Base-by-base conservation (phyloP, 1,139 yeast species). In the Saccharomyces hybrid region DNA sequence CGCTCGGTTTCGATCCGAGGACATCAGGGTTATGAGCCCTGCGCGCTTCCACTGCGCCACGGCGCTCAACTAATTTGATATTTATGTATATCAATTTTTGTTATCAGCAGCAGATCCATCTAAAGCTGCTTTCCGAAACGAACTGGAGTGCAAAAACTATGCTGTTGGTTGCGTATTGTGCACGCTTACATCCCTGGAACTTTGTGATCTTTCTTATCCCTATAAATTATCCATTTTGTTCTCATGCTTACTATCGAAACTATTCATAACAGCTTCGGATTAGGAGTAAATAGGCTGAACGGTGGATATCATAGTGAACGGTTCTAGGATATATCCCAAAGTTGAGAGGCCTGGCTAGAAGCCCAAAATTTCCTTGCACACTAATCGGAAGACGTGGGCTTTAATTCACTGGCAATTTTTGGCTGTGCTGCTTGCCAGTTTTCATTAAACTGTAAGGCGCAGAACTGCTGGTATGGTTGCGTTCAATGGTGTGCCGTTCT, bases 21-120 rank as follows among this genome's bases (percentile, higher is more conserved):
- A 88, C 96, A 86, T 88, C 96, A 88, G 96, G 96, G 97, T 89
- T 89, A 89, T 88, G 95, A 86, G 95, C 95, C 95, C 95, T 86
- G 95, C 95, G 95, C 96, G 96, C 96, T 88, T 86, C 96, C 96
- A 83, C 96, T 88, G 96, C 96, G 96, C 95, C 95, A 87, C 90
- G 82, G 83, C 87, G 88, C 88, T 75, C 11, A 26, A 4, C 48
- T 25, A 38, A 16, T 4, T 38, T 38, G 44, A 32, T 31, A 31
- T 31, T 31, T 31, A 31, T 3, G 3, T 1, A 31, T 4, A 13
- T 31, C 3, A 1, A 31, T 13, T 2, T 31, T 31, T 1, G 0
- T 1, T 31, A 31, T 31, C 6, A 31, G 14, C 34, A 31, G 2
- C 9, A 31, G 34, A 11, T 31, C 1, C 0, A 31, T 31, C 1